phyloP scores from a whole-genome alignment of 148 eudicot genomes.

The Cornus kousa region DNA sequence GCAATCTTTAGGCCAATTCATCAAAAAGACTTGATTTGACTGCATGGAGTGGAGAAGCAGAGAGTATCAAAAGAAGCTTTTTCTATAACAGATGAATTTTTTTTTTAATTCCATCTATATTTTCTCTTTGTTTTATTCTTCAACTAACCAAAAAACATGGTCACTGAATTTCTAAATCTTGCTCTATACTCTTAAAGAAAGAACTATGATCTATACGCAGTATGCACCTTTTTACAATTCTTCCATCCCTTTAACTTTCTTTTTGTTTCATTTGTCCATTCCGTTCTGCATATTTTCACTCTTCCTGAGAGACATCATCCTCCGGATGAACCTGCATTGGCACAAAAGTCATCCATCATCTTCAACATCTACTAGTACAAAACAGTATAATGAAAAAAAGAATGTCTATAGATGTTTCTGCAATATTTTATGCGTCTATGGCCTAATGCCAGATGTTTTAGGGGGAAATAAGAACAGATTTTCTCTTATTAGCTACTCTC shows the following conservation, averaged over 20 bases:
- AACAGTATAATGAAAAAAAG: neutral
- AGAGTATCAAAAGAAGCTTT: neutral
- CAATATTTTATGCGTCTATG: too few relatives aligned
- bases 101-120: neutral
- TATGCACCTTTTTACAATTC: neutral
- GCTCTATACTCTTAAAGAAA: neutral
- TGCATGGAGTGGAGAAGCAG: neutral
- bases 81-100: neutral
- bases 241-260: neutral
- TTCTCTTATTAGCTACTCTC: too few relatives aligned
- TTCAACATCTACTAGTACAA: neutral
- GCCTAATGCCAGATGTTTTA: too few relatives aligned
- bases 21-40: neutral
- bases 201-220: neutral
- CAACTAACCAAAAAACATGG: neutral
- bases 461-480: too few relatives aligned
- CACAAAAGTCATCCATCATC: neutral
- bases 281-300: neutral
- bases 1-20: neutral
- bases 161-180: neutral
- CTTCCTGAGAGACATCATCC: neutral
- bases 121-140: neutral
- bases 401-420: neutral
- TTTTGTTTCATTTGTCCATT: neutral
- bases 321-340: constrained; percentile 2